Evolutionary conservation across 768 basidiomycete genomes (phyloP).

Genomic region (Fibroporia radiculosa): DNA sequence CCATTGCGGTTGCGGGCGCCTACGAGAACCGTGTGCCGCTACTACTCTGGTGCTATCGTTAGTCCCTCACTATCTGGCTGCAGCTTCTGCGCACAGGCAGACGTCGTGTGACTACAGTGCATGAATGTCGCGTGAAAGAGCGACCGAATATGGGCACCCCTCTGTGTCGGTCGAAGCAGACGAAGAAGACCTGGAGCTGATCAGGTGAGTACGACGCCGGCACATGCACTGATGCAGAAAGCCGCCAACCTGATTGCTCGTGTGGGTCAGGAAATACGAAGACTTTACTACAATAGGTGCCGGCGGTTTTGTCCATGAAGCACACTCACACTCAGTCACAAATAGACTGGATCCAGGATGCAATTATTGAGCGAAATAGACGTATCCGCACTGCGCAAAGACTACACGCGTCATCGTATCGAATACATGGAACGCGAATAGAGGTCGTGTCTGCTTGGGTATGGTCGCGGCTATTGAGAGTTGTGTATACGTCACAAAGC

Average conservation of each 20-base stretch:
- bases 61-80: no score
- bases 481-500: conserved; percentile 69
- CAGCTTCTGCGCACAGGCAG: no score
- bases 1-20: no score
- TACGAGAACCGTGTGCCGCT: no score
- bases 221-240: no score
- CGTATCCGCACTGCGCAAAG: conserved; percentile 56
- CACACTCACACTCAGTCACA: conserved; percentile 2
- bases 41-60: no score
- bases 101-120: no score
- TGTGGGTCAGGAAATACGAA: conserved; percentile 67
- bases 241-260: not conserved
- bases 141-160: conserved; percentile 1
- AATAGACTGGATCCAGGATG: conserved; percentile 99
- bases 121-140: conserved; percentile 12
- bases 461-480: conserved; percentile 51
- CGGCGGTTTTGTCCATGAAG: conserved; percentile 16
- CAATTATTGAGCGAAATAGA: conserved; percentile 78
- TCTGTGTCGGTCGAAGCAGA: conserved; percentile 4
- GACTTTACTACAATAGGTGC: conserved; percentile 93
- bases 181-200: conserved; percentile 17
- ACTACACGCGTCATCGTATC: conserved; percentile 31
- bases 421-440: conserved; percentile 44
- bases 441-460: conserved; percentile 48
- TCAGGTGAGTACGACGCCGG: conserved; percentile 12